phyloP scores from a whole-genome alignment of 805 yeast genomes.

The Myxozyma geophila region DNA sequence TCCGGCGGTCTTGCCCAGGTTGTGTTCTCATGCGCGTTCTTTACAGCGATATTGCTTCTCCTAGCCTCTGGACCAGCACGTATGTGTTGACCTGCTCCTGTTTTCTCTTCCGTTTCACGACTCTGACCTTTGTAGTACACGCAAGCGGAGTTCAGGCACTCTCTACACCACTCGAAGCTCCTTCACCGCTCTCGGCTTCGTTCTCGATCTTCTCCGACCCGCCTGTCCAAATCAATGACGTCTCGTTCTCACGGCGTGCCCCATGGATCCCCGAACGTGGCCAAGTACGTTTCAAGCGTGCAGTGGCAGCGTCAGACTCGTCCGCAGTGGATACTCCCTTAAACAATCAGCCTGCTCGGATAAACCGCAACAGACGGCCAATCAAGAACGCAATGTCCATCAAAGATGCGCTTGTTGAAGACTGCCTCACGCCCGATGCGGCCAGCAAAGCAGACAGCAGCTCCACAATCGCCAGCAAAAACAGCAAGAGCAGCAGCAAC shows the following conservation, averaged over 20 bases:
- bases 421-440: neutral
- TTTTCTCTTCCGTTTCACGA: neutral
- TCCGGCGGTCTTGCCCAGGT: conserved; percentile 1
- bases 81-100: neutral
- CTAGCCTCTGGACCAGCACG: neutral
- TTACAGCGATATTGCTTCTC: neutral
- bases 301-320: neutral
- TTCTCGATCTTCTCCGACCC: conserved; percentile 12
- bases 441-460: neutral
- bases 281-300: neutral
- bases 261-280: conserved; percentile 3
- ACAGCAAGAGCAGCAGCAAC: too few relatives aligned
- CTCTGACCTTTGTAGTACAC: neutral
- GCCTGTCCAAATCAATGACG: neutral
- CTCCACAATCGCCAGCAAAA: neutral
- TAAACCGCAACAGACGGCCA: neutral
- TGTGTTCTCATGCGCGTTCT: conserved; percentile 7
- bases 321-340: neutral
- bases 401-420: neutral
- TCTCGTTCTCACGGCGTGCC: neutral
- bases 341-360: neutral
- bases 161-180: neutral
- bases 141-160: conserved; percentile 4
- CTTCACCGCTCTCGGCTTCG: conserved; percentile 10
- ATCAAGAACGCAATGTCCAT: neutral